phyloP scores from a whole-genome alignment of 2,329 filamentous ascomycete species.

The Mycosphaerella sp. region DNA sequence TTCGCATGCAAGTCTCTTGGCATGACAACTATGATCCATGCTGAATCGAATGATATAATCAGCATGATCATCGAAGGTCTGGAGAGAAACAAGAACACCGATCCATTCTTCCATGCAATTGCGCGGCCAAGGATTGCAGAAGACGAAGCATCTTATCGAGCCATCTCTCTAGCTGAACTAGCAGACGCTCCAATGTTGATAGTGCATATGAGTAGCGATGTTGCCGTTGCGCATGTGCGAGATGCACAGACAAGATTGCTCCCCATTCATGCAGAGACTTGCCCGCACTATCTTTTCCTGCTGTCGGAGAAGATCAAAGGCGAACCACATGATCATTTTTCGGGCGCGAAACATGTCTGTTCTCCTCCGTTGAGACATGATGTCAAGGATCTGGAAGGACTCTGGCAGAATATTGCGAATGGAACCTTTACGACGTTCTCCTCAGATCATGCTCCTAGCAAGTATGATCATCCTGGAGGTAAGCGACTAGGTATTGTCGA shows the following conservation, averaged over 20 bases:
- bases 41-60: slow-evolving; percentile 46
- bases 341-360: slow-evolving; percentile 35
- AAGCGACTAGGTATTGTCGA: slow-evolving; percentile 37
- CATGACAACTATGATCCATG: slow-evolving; percentile 48
- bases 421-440: slow-evolving; percentile 34
- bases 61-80: slow-evolving; percentile 40
- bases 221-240: slow-evolving; percentile 32
- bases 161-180: slow-evolving; percentile 46
- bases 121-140: slow-evolving; percentile 44
- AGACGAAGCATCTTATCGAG: slow-evolving; percentile 47
- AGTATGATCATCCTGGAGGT: slow-evolving; percentile 35
- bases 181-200: slow-evolving; percentile 49
- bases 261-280: slow-evolving; percentile 36
- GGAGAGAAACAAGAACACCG: slow-evolving; percentile 37
- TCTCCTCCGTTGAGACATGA: slow-evolving; percentile 33
- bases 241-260: slow-evolving; percentile 33
- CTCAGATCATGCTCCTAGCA: slow-evolving; percentile 37
- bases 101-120: slow-evolving; percentile 44
- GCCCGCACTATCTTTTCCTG: slow-evolving; percentile 36
- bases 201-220: slow-evolving; percentile 47
- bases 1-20: slow-evolving; percentile 42
- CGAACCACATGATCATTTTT: slow-evolving; percentile 33
- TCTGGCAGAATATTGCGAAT: slow-evolving; percentile 35
- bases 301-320: slow-evolving; percentile 31
- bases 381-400: slow-evolving; percentile 30